Base-by-base conservation (phyloP, 306 rosid species). In the Cicer chorassanicum region DNA sequence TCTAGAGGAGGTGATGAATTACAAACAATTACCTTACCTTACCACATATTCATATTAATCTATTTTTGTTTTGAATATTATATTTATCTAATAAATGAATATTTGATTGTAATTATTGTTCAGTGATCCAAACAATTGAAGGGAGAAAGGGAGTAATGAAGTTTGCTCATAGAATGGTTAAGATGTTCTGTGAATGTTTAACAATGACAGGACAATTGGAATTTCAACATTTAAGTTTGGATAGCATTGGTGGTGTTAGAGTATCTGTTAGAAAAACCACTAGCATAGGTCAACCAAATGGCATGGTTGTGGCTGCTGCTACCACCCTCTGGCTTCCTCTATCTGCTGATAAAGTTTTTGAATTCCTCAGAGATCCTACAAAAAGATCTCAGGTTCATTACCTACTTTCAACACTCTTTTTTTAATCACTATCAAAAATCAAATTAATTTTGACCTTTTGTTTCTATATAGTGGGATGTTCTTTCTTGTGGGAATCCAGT, bases 321-420 rank as follows among this genome's bases (percentile, higher is more conserved):
- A 80, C 91, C 18, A 78, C 97, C 14, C 16, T 89, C 18, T 88
- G 96, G 92, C 89, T 91, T 70, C 96, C 97, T 42, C 54, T 83
- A 0, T 79, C 69, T 18, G 81, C 86, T 1, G 34, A 71, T 2
- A 38, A 18, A 9, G 51, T 93, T 34, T 89, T 87, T 54, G 60
- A 82, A 7, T 89, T 80, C 86, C 68, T 93, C 74, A 54, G 12
- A 10, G 87, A 93, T 63, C 78, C 73, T 6, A 70, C 48, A 39
- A 77, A 61, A 7, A 72, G 96, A 36, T 1, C 44, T 68, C 88
- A 89, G 92, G 98, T 92, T 50, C 34, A 44, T 49, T 50, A 16
- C 1, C 13, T 57, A 46, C 2, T 12, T 50, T 49, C 24, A 42
- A 36, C 8, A 46, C 3, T 43, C 0, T n/a, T 40, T 24, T 16